Evolutionary conservation across 352 stramenopile genomes (phyloP).

Genomic region (Phytophthora fragariae): DNA sequence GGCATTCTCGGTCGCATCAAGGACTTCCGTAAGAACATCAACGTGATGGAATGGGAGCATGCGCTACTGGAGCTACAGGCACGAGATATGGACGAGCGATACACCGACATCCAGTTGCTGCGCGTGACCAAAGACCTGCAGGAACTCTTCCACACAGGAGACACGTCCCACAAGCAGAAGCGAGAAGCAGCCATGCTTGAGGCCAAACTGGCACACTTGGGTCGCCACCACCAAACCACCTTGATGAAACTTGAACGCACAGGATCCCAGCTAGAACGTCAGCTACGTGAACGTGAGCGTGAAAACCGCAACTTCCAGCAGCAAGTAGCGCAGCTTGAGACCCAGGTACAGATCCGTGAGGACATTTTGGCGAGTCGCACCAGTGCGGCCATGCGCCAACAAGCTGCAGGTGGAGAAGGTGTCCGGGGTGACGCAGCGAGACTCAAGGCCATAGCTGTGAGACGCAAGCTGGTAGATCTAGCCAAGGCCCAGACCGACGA

Average conservation of each 20-base stretch:
- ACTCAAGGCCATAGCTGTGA: constrained; percentile 90
- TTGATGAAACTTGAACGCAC: constrained; percentile 71
- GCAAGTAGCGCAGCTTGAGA: constrained; percentile 82
- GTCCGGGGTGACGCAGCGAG: constrained; percentile 34
- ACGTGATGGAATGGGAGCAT: constrained; percentile 95
- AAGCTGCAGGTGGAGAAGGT: constrained; percentile 12
- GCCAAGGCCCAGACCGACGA: constrained; percentile 91
- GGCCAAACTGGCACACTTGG: constrained; percentile 72
- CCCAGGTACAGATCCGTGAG: constrained; percentile 89
- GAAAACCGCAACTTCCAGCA: constrained; percentile 87
- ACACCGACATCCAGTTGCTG: constrained; percentile 94
- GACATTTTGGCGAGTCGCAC: constrained; percentile 86
- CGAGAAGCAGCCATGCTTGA: constrained; percentile 78
- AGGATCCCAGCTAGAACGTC: constrained; percentile 56
- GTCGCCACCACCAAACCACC: constrained; percentile 65
- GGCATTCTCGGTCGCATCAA: constrained; percentile 89
- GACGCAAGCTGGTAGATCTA: constrained; percentile 91
- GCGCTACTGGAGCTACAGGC: constrained; percentile 80
- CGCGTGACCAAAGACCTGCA: constrained; percentile 94
- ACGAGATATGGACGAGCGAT: constrained; percentile 91
- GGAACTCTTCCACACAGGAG: constrained; percentile 88
- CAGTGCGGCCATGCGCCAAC: constrained; percentile 51
- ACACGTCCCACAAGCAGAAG: constrained; percentile 82
- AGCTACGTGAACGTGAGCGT: constrained; percentile 69
- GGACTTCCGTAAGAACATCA: constrained; percentile 95